These are phyloP conservation scores for Magnaporthales sp. DNA, from an alignment of 2,329 filamentous ascomycete genomes.

Conservation along the genomic window DNA sequence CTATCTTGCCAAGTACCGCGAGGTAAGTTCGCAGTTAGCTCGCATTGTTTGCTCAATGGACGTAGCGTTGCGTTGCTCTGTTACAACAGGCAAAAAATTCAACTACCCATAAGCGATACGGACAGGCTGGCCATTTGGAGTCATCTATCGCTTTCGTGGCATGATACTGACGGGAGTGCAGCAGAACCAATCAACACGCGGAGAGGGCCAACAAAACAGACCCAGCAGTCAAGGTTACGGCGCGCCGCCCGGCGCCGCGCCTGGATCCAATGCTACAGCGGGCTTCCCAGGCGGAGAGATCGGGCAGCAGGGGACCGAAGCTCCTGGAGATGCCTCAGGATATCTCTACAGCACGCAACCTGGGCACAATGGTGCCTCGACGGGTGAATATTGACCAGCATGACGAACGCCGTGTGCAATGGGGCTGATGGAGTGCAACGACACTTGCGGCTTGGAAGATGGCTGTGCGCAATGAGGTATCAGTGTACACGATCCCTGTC, in stretches of 20 bases:
- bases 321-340: conserved; percentile 26
- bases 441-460: not conserved
- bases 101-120: too few relatives aligned
- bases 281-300: conserved; percentile 37
- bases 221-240: conserved; percentile 46
- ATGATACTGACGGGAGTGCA: not conserved
- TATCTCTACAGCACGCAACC: conserved; percentile 47
- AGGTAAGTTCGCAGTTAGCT: conserved; percentile 56
- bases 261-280: conserved; percentile 29
- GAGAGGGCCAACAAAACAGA: conserved; percentile 41
- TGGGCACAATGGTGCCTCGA: conserved; percentile 49
- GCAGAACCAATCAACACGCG: conserved; percentile 71
- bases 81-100: not conserved
- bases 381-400: conserved; percentile 40
- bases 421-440: not conserved
- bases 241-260: conserved; percentile 25
- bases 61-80: not conserved
- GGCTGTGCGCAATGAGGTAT: not conserved
- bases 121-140: not conserved
- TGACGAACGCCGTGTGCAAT: not conserved
- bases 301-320: conserved; percentile 32
- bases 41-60: not conserved
- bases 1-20: conserved; percentile 93
- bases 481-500: not conserved
- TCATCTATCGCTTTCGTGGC: not conserved